A percentile compares a stretch with the other conserved stretches of the same genome.
These are phyloP conservation scores for Xylaria castorea DNA, from an alignment of 495 filamentous ascomycete species.

Conservation along the genomic window DNA sequence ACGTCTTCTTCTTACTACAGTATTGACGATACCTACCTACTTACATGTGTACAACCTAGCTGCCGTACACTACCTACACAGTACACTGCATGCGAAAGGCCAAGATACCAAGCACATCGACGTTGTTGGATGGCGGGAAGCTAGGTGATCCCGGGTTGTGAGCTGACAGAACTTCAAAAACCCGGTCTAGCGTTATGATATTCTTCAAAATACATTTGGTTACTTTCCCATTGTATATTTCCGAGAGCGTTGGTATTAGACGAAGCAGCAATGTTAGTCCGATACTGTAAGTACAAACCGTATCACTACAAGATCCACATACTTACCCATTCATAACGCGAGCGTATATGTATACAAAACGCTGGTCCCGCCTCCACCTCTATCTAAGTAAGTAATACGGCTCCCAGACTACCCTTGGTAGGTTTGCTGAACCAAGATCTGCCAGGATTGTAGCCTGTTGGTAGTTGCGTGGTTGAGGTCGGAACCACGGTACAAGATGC, in stretches of 20 bases:
- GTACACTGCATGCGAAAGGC: not conserved
- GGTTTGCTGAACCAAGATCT: constrained; percentile 5
- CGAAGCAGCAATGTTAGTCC: not conserved
- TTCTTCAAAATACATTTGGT: not conserved
- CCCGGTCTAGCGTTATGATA: not conserved
- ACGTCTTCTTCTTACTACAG: too few species aligned
- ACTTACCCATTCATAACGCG: too few species aligned
- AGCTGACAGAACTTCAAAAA: not conserved
- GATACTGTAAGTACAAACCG: not conserved
- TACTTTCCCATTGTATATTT: not conserved
- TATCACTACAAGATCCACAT: too few species aligned
- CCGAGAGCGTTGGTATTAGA: not conserved
- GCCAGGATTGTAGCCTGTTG: not conserved
- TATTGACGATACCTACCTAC: not conserved
- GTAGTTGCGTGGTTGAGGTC: not conserved
- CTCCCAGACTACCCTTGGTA: not conserved
- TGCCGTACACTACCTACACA: not conserved
- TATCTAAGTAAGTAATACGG: too few species aligned
- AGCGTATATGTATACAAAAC: not conserved
- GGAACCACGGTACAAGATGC: constrained; percentile 1
- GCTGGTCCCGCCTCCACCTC: not conserved
- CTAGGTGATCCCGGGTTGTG: not conserved
- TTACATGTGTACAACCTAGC: not conserved
- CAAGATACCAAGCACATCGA: not conserved
- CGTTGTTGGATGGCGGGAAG: not conserved